Base-by-base conservation (phyloP, 257 asterid species). In the Solanum habrochaites region DNA sequence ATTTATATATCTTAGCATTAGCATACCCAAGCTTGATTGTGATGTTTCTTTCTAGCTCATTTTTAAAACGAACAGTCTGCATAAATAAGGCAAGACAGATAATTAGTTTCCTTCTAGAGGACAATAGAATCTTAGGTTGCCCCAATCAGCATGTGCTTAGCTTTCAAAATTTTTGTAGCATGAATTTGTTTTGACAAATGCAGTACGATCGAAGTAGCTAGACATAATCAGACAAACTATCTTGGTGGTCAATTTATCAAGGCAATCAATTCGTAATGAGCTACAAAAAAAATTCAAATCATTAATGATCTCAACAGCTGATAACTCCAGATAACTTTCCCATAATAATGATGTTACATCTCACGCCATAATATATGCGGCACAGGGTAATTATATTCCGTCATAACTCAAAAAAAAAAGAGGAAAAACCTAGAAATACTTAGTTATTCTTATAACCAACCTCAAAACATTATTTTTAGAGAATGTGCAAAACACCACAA, bases 1-100 rank as follows among this genome's bases (percentile, higher is more conserved):
- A 97, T 90, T 93, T 93, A 90, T 96, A 97, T 87, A 97, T 93
- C 94, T 97, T 97, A 20, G 99, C 99, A 92, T 97, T 97, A 87
- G 99, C 99, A 91, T 97, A 97, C 83, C 99, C 99, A 88, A 97
- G 99, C 93, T 97, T 97, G 86, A 97, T 97, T 2, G 99, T 97
- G 88, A 97, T 97, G 87, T 97, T 97, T 60, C 99, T 97, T 87
- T 97, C 99, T 82, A 97, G 90, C 93, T 97, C 99, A 92, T 96
- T 97, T 87, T 97, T 97, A 84, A 97, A 96, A 43, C 99, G 99
- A 81, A 97, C 99, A 80, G 99, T 97, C 99, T 97, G 95, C 88
- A 71, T 18, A 85, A 47, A 80, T 47, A 80, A 45, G 29, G 66
- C 27, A 29, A 80, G 85, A 29, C 42, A 45, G 40, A 78, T 47